These are phyloP conservation scores for Pezicula radicicola DNA, from an alignment of 2,329 filamentous ascomycete species.

Conservation along the genomic window DNA sequence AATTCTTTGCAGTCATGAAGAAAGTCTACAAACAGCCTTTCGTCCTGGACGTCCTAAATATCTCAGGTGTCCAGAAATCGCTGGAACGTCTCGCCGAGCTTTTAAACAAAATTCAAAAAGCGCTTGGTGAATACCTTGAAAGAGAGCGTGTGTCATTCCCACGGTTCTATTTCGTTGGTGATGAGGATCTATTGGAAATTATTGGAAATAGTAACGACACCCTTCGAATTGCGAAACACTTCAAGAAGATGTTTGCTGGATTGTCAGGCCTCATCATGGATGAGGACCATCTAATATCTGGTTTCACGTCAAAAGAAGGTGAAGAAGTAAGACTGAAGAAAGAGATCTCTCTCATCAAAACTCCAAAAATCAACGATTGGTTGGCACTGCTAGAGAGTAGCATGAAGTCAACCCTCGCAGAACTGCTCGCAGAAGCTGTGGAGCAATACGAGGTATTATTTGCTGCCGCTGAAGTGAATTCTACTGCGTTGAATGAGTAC, in stretches of 20 bases:
- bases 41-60: constrained; percentile 92
- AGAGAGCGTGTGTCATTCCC: constrained; percentile 97
- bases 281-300: constrained; percentile 84
- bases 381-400: constrained; percentile 86
- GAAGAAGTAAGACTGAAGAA: constrained; percentile 86
- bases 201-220: constrained; percentile 99
- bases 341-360: constrained; percentile 88
- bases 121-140: constrained; percentile 95
- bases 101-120: constrained; percentile 98
- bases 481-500: constrained; percentile 70
- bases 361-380: constrained; percentile 98
- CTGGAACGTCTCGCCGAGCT: constrained; percentile 94
- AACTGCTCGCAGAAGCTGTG: constrained; percentile 83
- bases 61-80: constrained; percentile 93
- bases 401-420: constrained; percentile 92
- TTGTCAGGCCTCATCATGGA: constrained; percentile 88
- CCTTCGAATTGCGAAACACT: constrained; percentile 92
- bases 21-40: constrained; percentile 97
- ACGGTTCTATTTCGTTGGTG: constrained; percentile 98
- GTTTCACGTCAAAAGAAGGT: constrained; percentile 92
- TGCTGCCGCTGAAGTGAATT: constrained; percentile 66
- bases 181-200: constrained; percentile 97
- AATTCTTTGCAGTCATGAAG: constrained; percentile 99
- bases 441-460: constrained; percentile 80
- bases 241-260: constrained; percentile 99